Conservation (phyloP, 169 alveolate genomes). For the Amoebophrya sp. region DNA sequence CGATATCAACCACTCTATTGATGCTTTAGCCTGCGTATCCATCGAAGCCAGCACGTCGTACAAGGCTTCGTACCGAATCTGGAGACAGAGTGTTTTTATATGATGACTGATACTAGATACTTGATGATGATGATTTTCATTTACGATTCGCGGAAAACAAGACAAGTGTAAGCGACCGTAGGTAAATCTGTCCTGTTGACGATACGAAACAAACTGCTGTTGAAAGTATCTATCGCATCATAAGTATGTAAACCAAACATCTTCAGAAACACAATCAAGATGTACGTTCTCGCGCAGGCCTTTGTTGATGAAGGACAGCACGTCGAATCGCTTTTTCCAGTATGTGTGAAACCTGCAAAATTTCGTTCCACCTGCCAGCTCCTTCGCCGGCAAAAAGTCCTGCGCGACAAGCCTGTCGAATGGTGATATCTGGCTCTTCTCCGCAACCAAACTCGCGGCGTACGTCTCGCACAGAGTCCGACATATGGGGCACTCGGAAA, state of each 20-base stretch:
- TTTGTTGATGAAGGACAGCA: not conserved
- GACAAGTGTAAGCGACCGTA: too few species aligned
- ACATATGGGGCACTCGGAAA: not conserved
- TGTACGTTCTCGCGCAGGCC: not conserved
- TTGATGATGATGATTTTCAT: not conserved
- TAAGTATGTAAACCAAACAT: too few species aligned
- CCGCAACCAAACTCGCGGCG: not conserved
- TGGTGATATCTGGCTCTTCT: not conserved
- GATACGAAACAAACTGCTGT: too few species aligned
- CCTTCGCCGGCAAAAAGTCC: not conserved
- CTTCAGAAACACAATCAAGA: not conserved
- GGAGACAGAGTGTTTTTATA: not conserved
- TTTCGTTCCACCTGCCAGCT: not conserved
- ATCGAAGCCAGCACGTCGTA: not conserved
- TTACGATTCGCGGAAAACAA: too few species aligned
- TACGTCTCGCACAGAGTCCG: not conserved
- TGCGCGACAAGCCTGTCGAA: not conserved
- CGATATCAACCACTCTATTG: not conserved
- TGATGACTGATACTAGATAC: not conserved
- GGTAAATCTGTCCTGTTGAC: too few species aligned
- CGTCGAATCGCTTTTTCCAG: not conserved
- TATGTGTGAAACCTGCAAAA: not conserved
- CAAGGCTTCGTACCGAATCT: not conserved
- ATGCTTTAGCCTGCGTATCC: not conserved
- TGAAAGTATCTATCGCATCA: too few species aligned